These are phyloP conservation scores for Starmera amethionina DNA, from an alignment of 805 yeast species.

Conservation along the genomic window DNA sequence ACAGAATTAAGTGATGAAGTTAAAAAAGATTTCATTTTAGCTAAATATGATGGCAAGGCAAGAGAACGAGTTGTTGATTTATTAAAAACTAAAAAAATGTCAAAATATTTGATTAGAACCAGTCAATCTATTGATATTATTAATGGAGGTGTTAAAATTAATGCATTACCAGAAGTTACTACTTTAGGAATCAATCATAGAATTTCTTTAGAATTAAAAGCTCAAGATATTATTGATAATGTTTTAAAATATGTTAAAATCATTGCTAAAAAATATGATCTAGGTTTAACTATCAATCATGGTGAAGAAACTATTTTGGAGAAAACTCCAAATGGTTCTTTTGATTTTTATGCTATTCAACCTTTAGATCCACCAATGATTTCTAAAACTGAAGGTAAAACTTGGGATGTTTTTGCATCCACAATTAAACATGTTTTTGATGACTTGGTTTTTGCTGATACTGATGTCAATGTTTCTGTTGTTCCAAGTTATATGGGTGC, in stretches of 20 bases:
- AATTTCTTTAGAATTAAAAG: conserved; percentile 42
- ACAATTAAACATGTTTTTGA: conserved; percentile 44
- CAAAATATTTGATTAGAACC: conserved; percentile 40
- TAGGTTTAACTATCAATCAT: conserved; percentile 31
- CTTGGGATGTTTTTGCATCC: conserved; percentile 50
- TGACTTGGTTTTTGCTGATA: conserved; percentile 28
- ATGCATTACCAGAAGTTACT: conserved; percentile 61
- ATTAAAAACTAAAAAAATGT: conserved; percentile 5
- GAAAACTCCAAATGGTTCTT: conserved; percentile 17
- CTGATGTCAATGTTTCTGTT: conserved; percentile 11
- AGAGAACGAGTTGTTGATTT: conserved; percentile 23
- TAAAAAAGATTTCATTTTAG: conserved; percentile 18
- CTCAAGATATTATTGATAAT: conserved; percentile 27
- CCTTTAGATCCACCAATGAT: conserved; percentile 42
- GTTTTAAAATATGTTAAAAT: conserved; percentile 24
- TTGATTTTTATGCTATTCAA: conserved; percentile 11
- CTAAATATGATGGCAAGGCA: conserved; percentile 25
- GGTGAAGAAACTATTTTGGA: conserved; percentile 15
- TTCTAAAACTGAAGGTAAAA: conserved; percentile 33
- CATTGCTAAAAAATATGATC: conserved; percentile 37
- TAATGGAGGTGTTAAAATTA: conserved; percentile 60
- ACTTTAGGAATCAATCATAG: conserved; percentile 50
- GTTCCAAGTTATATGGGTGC: conserved; percentile 46
- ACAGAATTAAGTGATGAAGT: conserved; percentile 7
- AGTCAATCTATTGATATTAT: conserved; percentile 62